Evolutionary conservation across 1,139 yeast genomes (phyloP).

Genomic region (Lodderomyces beijingensis): DNA sequence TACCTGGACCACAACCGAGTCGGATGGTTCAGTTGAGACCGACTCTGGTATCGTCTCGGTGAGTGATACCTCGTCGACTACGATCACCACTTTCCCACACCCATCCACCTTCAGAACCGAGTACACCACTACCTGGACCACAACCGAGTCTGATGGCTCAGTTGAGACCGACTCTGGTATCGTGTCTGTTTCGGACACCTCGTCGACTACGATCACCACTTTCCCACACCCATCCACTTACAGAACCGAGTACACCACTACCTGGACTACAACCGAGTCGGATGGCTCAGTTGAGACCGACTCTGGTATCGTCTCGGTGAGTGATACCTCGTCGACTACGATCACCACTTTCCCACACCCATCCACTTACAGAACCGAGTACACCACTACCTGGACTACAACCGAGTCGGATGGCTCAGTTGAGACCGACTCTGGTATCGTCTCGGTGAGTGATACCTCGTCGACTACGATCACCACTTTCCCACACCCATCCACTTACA

Average conservation of each 20-base stretch:
- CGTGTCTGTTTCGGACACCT: constrained; percentile 7
- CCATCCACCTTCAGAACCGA: constrained; percentile 15
- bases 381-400: constrained; percentile 6
- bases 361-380: constrained; percentile 11
- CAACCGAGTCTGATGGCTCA: constrained; percentile 17
- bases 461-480: constrained; percentile 3
- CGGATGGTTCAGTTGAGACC: constrained; percentile 6
- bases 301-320: constrained; percentile 6
- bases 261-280: constrained; percentile 15
- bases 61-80: constrained; percentile 3
- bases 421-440: constrained; percentile 7
- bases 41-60: constrained; percentile 6
- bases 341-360: constrained; percentile 2
- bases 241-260: constrained; percentile 15
- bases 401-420: constrained; percentile 5
- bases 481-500: constrained; percentile 2
- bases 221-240: constrained; percentile 5
- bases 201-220: constrained; percentile 7
- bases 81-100: constrained; percentile 6
- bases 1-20: constrained; percentile 9
- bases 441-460: constrained; percentile 4
- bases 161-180: constrained; percentile 6
- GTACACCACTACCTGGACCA: constrained; percentile 13
- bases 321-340: constrained; percentile 4
- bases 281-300: constrained; percentile 15